Evolutionary conservation across 768 basidiomycete genomes (phyloP).

Genomic region (Rickenella mellea): DNA sequence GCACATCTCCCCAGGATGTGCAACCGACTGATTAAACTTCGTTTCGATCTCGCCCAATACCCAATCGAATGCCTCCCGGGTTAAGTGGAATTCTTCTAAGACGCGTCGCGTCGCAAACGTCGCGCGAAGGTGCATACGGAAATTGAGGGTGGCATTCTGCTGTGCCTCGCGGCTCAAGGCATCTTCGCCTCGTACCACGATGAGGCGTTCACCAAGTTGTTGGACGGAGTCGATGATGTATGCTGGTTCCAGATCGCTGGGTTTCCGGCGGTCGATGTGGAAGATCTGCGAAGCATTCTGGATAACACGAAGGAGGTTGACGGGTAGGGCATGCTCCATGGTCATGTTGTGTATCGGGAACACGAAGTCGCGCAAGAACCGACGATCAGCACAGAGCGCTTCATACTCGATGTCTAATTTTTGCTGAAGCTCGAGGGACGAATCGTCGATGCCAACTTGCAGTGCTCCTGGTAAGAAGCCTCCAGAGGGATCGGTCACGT

Average conservation of each 20-base stretch:
- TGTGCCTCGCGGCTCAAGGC: constrained; percentile 68
- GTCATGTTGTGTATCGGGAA: constrained; percentile 70
- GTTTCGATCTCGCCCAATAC: constrained; percentile 91
- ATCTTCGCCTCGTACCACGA: constrained; percentile 86
- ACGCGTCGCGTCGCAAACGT: constrained; percentile 83
- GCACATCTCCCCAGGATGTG: constrained; percentile 97
- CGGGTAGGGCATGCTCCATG: constrained; percentile 79
- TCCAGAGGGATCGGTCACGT: constrained; percentile 74
- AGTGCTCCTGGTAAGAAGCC: constrained; percentile 75
- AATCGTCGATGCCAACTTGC: constrained; percentile 83
- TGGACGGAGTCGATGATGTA: constrained; percentile 78
- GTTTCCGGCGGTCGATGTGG: constrained; percentile 90
- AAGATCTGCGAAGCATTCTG: constrained; percentile 96
- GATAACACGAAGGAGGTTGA: constrained; percentile 90
- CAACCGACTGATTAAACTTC: constrained; percentile 90
- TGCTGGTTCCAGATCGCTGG: constrained; percentile 82
- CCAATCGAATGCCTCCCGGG: constrained; percentile 95
- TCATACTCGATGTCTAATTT: constrained; percentile 74
- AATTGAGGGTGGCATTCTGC: constrained; percentile 81
- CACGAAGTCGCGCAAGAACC: constrained; percentile 67
- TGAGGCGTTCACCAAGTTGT: constrained; percentile 63
- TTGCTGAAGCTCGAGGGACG: constrained; percentile 71
- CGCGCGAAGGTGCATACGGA: constrained; percentile 88
- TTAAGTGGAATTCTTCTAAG: constrained; percentile 80
- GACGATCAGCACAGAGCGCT: constrained; percentile 66